Conservation (phyloP, 371 early-diverging fungal genomes). For the Homolaphlyctis polyrhiza region DNA sequence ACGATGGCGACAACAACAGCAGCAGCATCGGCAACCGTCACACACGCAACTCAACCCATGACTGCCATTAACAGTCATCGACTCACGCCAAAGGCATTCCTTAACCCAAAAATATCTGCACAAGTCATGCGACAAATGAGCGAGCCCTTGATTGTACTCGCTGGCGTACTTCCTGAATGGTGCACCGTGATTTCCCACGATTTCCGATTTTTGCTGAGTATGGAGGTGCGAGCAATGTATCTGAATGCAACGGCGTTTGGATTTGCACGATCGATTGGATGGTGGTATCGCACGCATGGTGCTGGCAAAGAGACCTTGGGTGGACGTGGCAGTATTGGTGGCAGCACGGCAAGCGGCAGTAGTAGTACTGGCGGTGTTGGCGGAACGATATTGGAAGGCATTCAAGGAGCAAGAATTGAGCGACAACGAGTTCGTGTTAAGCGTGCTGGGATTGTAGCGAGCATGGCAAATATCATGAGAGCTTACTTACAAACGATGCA, state of each 20-base stretch:
- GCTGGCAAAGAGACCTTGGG: too few relatives aligned
- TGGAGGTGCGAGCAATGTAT: conserved; percentile 73
- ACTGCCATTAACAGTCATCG: conserved; percentile 7
- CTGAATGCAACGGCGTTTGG: conserved; percentile 83
- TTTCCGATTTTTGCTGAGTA: conserved; percentile 78
- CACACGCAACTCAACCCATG: neutral
- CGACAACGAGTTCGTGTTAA: conserved; percentile 81
- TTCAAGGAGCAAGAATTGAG: too few relatives aligned
- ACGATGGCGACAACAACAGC: conserved; percentile 23
- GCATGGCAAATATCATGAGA: conserved; percentile 74
- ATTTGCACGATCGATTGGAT: conserved; percentile 71
- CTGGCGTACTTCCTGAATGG: conserved; percentile 77
- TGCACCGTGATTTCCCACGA: conserved; percentile 54
- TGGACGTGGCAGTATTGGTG: too few relatives aligned
- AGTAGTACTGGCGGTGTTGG: too few relatives aligned
- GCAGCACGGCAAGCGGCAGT: too few relatives aligned
- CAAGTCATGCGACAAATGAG: conserved; percentile 81
- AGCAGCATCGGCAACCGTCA: neutral
- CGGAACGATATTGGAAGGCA: too few relatives aligned
- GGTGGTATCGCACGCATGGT: too few relatives aligned
- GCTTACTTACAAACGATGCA: conserved; percentile 47
- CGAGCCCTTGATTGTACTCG: conserved; percentile 83
- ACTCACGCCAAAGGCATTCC: conserved; percentile 53
- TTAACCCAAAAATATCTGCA: conserved; percentile 74
- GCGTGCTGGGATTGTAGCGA: conserved; percentile 69